Conservation (phyloP, 805 yeast species). For the Candida yuanshanica region DNA sequence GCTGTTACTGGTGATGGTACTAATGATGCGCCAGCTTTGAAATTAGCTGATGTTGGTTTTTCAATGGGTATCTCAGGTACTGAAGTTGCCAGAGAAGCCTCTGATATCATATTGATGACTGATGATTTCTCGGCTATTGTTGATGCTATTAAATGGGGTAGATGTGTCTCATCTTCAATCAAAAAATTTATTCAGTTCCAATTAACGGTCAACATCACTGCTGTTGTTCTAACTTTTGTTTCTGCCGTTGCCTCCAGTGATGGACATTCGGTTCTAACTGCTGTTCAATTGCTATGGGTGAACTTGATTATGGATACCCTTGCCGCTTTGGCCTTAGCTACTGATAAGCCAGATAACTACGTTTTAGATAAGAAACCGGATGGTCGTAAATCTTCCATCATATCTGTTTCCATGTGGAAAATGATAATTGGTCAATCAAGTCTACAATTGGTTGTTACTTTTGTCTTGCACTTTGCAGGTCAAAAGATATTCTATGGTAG, state of each 20-base stretch:
- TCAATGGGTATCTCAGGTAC: slow-evolving; percentile 99
- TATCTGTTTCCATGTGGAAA: slow-evolving; percentile 94
- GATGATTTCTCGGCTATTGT: slow-evolving; percentile 94
- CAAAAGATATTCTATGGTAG: slow-evolving; percentile 43
- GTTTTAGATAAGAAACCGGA: slow-evolving; percentile 78
- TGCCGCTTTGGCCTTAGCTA: slow-evolving; percentile 95
- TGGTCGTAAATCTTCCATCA: slow-evolving; percentile 72
- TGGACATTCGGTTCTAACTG: slow-evolving; percentile 85
- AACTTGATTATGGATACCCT: slow-evolving; percentile 97
- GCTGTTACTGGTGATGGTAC: slow-evolving; percentile 99
- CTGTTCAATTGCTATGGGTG: slow-evolving; percentile 96
- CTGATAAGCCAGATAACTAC: slow-evolving; percentile 89
- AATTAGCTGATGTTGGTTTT: slow-evolving; percentile 95
- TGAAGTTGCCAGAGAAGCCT: slow-evolving; percentile 97
- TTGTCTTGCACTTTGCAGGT: slow-evolving; percentile 79
- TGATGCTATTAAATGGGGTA: slow-evolving; percentile 97
- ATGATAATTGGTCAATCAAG: slow-evolving; percentile 89
- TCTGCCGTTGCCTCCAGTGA: slow-evolving; percentile 82
- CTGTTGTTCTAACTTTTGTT: slow-evolving; percentile 90
- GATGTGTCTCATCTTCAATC: slow-evolving; percentile 92
- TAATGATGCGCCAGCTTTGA: slow-evolving; percentile 96
- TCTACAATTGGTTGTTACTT: slow-evolving; percentile 75
- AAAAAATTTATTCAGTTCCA: slow-evolving; percentile 96
- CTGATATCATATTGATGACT: slow-evolving; percentile 86
- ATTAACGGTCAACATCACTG: slow-evolving; percentile 92